Percentiles rank a stretch among this genome's conserved stretches.
These are phyloP conservation scores for Stenogyne calaminthoides DNA, from an alignment of 305 asterid species.

Conservation along the genomic window DNA sequence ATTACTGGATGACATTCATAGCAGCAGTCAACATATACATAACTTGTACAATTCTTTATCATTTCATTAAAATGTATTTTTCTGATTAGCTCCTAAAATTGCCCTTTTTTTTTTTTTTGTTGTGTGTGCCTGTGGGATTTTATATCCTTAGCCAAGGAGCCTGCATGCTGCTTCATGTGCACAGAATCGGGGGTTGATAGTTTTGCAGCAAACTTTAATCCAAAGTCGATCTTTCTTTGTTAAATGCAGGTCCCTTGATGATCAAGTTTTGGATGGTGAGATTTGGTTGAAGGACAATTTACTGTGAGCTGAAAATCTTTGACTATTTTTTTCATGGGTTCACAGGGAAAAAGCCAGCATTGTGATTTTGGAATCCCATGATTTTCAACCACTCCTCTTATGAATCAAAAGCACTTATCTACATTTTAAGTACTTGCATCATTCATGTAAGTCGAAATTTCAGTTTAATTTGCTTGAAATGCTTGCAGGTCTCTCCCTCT, in stretches of 20 bases:
- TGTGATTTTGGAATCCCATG: neutral
- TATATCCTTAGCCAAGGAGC: conserved; percentile 24
- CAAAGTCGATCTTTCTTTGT: neutral
- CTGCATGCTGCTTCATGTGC: conserved; percentile 22
- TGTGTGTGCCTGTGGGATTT: conserved; percentile 14
- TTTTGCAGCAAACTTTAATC: conserved; percentile 9
- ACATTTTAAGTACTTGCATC: conserved; percentile 2
- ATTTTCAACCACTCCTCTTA: neutral
- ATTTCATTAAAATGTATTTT: neutral
- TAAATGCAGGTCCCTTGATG: conserved; percentile 9
- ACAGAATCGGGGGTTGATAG: neutral
- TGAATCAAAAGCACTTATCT: neutral
- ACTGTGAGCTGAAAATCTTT: neutral
- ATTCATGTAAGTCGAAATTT: conserved; percentile 12
- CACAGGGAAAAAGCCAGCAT: neutral
- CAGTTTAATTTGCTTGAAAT: neutral
- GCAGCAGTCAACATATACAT: neutral
- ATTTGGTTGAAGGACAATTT: conserved; percentile 4
- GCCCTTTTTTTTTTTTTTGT: conserved; percentile 10
- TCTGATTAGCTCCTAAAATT: neutral
- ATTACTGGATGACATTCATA: neutral
- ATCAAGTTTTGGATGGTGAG: conserved; percentile 6
- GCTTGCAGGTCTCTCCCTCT: neutral
- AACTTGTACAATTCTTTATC: neutral
- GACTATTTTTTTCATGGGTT: conserved; percentile 3